Evolutionary conservation across 768 basidiomycete species (phyloP), one percentile per base, ranked within the genome.

Genomic region (Lanmaoa rubissima): DNA sequence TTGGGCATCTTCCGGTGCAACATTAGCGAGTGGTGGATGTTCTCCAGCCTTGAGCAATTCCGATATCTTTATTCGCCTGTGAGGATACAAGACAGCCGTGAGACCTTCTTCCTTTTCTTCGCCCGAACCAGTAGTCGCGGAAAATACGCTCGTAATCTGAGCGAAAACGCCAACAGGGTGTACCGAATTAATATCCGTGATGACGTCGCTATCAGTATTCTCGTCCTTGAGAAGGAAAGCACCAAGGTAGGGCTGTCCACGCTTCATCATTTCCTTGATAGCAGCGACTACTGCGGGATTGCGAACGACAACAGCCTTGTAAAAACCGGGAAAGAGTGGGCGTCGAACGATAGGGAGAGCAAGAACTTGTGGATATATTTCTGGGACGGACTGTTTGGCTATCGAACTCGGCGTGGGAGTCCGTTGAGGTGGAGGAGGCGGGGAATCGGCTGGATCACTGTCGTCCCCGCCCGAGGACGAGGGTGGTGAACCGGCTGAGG

Each of bases 181-280:
- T 6, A 98, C 94, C 42, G 89, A 85, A 73, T 91, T 83, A 53
- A 92, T 73, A 66, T 90, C 90, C 55, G 90, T 89, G 62, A 98
- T 96, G 54, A 95, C 82, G 72, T 98, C 96, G 69, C 87, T 89
- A 73, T 98, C 96, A 44, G 88, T 79, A 61, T 92, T 84, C 63
- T 94, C 92, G 66, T 98, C 94, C 77, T 96, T 98, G 65, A 98
- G 84, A 28, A 98, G 76, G 78, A 98, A 98, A 28, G 94, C 96
- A 50, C 96, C 96, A 55, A 99, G 83, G 72, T 99, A 98, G 0
- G 95, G 94, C 69, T 98, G 96, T 0, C 95, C 95, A 42, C 93
- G 92, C 63, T 89, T 88, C 83, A 96, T 92, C 85, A 96, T 92
- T 69, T 97, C 94, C 74, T 94, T 92, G 68, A 99, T 90, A 14